Base-by-base conservation (phyloP, 805 yeast species). In the Wickerhamomyces strasburgensis region DNA sequence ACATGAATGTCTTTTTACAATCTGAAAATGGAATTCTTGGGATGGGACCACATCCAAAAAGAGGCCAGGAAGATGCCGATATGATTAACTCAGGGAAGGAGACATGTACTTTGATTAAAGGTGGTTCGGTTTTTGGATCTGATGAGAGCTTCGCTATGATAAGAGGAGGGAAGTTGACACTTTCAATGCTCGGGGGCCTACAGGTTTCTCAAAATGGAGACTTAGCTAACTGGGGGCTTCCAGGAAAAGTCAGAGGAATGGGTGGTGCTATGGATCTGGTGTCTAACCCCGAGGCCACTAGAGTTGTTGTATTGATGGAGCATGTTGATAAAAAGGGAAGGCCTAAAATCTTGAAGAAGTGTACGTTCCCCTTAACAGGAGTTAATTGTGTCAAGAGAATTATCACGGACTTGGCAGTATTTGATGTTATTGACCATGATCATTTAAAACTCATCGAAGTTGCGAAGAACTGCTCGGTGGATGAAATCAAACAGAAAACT, bases 191-290 rank as follows among this genome's bases (percentile, higher is more conserved):
- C 13, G 77, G 77, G 5, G 75, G 72, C 10, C 59, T 71, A 54
- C 75, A 71, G 48, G 75, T 72, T 5, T 64, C 73, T 2, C 58
- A 60, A 30, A 54, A 42, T 32, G 76, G 76, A 27, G 76, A 72
- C 39, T 60, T 71, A 27, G 76, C 77, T 27, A 71, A 71, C 50
- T 71, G 76, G 75, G 73, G 70, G 18, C 57, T 71, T 4, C 75
- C 77, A 1, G 75, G 75, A 6, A 57, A 63, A 40, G 65, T 71
- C 30, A 69, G 67, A 49, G 76, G 76, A 14, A 72, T 70, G 70
- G 76, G 76, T 18, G 75, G 76, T 14, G 75, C 75, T 17, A 72
- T 72, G 75, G 75, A 70, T 47, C 60, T 71, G 17, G 75, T 68
- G 5, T 64, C 72, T 6, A 68, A 68, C 44, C 73, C 74, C 13